These are phyloP conservation scores for Botrytis cinerea DNA, from an alignment of 2,329 filamentous ascomycete genomes.

Conservation along the genomic window DNA sequence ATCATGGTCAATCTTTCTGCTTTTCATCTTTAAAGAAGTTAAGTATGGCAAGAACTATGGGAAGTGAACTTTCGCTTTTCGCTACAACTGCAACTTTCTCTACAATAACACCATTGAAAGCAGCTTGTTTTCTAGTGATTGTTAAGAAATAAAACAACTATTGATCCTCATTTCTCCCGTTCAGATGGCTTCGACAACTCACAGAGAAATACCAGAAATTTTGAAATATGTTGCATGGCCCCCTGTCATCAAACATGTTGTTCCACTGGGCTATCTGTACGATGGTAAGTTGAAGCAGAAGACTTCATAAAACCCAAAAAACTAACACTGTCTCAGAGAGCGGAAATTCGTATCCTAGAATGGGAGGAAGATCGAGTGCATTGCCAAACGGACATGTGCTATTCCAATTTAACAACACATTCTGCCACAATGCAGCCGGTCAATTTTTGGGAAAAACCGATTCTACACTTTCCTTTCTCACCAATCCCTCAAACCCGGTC, in stretches of 20 bases:
- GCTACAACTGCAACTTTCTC: not conserved
- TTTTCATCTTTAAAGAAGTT: not conserved
- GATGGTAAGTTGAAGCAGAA: conserved; percentile 25
- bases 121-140: not conserved
- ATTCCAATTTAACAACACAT: conserved; percentile 35
- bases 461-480: conserved; percentile 25
- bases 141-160: not conserved
- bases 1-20: conserved; percentile 1
- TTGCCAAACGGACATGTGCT: conserved; percentile 26
- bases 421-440: conserved; percentile 27
- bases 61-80: conserved; percentile 6
- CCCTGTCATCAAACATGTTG: conserved; percentile 18
- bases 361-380: conserved; percentile 30
- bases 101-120: not conserved
- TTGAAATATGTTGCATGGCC: conserved; percentile 22
- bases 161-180: not conserved
- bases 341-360: conserved; percentile 29
- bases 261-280: conserved; percentile 27
- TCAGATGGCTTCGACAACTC: conserved; percentile 8
- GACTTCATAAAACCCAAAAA: not conserved
- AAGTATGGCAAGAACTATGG: conserved; percentile 3
- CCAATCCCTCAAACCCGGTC: conserved; percentile 20
- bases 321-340: conserved; percentile 24
- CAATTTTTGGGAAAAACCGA: conserved; percentile 24
- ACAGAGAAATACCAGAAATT: not conserved